Conservation (phyloP, 2,329 filamentous ascomycete genomes). For the Fusarium tjaetaba region DNA sequence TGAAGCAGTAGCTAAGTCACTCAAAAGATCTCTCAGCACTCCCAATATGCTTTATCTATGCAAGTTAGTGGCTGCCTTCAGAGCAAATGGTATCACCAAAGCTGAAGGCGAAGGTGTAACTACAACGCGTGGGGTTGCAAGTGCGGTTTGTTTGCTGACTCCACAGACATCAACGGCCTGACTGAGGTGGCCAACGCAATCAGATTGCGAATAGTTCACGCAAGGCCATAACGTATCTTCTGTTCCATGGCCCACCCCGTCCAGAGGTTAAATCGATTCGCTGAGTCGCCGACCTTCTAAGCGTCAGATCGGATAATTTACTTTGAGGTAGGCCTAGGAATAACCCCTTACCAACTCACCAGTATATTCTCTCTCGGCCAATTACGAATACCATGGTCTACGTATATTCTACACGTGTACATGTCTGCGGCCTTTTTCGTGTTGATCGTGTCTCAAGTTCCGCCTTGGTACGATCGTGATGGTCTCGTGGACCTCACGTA, state of each 20-base stretch:
- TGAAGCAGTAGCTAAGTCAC: neutral
- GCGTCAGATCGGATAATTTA: neutral
- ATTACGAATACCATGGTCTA: neutral
- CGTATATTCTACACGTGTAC: slow-evolving; percentile 27
- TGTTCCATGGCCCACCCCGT: neutral
- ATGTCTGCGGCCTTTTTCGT: slow-evolving; percentile 5
- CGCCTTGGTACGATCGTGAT: slow-evolving; percentile 21
- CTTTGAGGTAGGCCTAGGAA: neutral
- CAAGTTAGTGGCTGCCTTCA: neutral
- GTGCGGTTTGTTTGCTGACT: neutral
- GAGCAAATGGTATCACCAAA: neutral
- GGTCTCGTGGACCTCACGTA: slow-evolving; percentile 30
- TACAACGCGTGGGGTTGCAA: neutral
- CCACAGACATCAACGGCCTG: neutral
- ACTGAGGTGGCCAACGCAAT: neutral
- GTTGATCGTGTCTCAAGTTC: slow-evolving; percentile 24
- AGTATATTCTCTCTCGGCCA: neutral
- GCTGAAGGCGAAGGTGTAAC: neutral
- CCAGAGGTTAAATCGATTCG: neutral
- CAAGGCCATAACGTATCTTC: neutral
- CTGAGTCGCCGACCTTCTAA: neutral
- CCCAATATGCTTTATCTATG: neutral
- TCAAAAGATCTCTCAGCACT: neutral
- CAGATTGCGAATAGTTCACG: neutral
- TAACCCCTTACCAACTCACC: neutral